Percentiles rank a stretch among this genome's conserved stretches.
Evolutionary conservation across 768 basidiomycete genomes (phyloP).

Genomic region (Russula abietina): DNA sequence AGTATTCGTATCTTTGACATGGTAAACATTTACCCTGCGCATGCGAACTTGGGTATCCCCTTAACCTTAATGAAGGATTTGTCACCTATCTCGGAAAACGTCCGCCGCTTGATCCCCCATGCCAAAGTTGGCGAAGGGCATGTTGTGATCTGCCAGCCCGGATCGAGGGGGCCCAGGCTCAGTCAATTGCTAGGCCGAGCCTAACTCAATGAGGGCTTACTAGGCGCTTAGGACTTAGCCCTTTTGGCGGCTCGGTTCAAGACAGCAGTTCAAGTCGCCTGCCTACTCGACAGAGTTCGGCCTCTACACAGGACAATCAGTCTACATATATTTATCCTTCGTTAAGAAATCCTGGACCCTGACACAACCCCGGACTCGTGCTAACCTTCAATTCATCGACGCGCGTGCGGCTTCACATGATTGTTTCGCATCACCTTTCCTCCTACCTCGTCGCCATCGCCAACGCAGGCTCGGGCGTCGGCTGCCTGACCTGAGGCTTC

Average conservation of each 20-base stretch:
- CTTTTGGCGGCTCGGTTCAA: too few relatives aligned
- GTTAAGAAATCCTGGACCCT: too few relatives aligned
- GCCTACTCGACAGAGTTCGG: too few relatives aligned
- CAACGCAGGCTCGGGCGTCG: conserved; percentile 59
- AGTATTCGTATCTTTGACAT: neutral
- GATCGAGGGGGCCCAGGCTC: too few relatives aligned
- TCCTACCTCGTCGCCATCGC: conserved; percentile 65
- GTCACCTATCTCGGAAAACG: neutral
- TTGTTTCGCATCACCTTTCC: conserved; percentile 41
- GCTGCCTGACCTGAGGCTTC: conserved; percentile 49
- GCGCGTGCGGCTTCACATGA: conserved; percentile 49
- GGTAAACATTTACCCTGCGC: neutral
- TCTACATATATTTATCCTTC: too few relatives aligned
- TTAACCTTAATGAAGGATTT: neutral
- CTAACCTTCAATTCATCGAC: conserved; percentile 53
- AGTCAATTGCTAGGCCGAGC: too few relatives aligned
- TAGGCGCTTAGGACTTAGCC: too few relatives aligned
- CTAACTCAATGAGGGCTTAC: too few relatives aligned
- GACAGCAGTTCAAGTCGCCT: too few relatives aligned
- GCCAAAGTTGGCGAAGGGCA: neutral
- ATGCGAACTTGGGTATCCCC: neutral
- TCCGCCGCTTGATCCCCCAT: neutral
- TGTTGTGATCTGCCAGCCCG: too few relatives aligned
- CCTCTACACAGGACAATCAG: too few relatives aligned
- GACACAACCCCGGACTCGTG: conserved; percentile 33